Evolutionary conservation across 768 basidiomycete genomes (phyloP).

Genomic region (Lentinula guzmanii): DNA sequence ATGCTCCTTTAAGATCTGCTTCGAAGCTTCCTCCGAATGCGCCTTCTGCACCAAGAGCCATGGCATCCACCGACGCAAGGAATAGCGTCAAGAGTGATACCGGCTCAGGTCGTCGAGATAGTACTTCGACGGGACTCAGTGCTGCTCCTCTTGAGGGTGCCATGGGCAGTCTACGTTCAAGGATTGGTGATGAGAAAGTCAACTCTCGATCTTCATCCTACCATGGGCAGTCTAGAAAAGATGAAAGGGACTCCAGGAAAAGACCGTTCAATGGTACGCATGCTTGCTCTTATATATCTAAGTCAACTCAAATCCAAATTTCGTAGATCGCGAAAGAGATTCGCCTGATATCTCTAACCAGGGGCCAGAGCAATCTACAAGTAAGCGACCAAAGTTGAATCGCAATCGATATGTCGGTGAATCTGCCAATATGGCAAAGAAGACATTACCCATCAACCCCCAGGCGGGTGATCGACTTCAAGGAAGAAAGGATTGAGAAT

Average conservation of each 20-base stretch:
- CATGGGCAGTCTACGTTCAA: conserved; percentile 40
- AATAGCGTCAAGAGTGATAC: conserved; percentile 31
- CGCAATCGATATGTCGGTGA: conserved; percentile 4
- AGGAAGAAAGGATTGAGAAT: conserved; percentile 47
- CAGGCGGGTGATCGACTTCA: conserved; percentile 52
- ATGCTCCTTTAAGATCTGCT: conserved; percentile 13
- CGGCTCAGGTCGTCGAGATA: conserved; percentile 18
- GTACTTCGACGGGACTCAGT: conserved; percentile 8
- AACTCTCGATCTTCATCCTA: conserved; percentile 41
- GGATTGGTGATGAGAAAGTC: conserved; percentile 57
- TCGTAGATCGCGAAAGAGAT: conserved; percentile 61
- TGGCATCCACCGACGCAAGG: conserved; percentile 48
- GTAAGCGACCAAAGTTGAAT: conserved; percentile 2
- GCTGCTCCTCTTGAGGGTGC: conserved; percentile 9
- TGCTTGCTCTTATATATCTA: not conserved
- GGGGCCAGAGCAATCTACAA: not conserved
- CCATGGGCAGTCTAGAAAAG: conserved; percentile 29
- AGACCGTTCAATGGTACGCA: conserved; percentile 61
- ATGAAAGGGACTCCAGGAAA: conserved; percentile 66
- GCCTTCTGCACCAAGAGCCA: conserved; percentile 68
- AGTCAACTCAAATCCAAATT: not conserved
- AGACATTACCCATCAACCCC: conserved; percentile 38
- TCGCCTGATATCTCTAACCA: conserved; percentile 27
- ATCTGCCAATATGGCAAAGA: conserved; percentile 5
- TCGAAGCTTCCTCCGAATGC: conserved; percentile 42